Conservation (phyloP, 2,329 filamentous ascomycete species). For the Epichloe scottii region DNA sequence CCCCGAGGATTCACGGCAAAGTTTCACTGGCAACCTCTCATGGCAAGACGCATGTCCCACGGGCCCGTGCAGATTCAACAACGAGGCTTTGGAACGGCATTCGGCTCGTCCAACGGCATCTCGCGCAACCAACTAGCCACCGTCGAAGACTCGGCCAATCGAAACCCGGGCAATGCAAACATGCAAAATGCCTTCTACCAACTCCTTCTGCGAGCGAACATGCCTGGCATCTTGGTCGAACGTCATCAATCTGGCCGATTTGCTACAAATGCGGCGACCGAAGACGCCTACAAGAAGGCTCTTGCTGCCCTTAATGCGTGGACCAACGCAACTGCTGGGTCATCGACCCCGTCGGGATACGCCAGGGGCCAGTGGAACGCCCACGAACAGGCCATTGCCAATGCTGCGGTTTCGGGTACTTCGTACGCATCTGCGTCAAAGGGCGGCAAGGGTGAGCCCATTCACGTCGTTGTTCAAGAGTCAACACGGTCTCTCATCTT, state of each 20-base stretch:
- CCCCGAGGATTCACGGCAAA: conserved; percentile 4
- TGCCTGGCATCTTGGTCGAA: conserved; percentile 87
- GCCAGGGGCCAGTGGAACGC: conserved; percentile 17
- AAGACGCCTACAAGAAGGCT: conserved; percentile 67
- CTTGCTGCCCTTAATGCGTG: conserved; percentile 30
- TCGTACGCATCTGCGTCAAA: conserved; percentile 22
- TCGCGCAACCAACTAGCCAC: conserved; percentile 62
- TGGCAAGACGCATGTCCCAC: conserved; percentile 10
- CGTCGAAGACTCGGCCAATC: conserved; percentile 83
- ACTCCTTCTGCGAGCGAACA: conserved; percentile 77
- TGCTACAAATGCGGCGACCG: conserved; percentile 65
- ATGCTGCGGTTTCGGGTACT: conserved; percentile 13
- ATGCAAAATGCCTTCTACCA: conserved; percentile 93
- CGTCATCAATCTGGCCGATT: conserved; percentile 79
- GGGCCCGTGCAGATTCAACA: conserved; percentile 8
- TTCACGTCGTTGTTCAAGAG: conserved; percentile 94
- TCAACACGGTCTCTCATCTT: conserved; percentile 68
- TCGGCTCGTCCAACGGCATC: conserved; percentile 34
- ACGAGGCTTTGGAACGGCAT: conserved; percentile 17
- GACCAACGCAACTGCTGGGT: conserved; percentile 14
- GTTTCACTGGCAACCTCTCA: conserved; percentile 8
- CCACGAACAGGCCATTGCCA: conserved; percentile 18
- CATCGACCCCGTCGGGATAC: conserved; percentile 11
- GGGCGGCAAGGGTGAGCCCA: conserved; percentile 69
- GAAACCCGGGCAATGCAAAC: conserved; percentile 75